Conservation (phyloP, 225 moss, liverwort and hornwort genomes). For the Antitrichia curtipendula region DNA sequence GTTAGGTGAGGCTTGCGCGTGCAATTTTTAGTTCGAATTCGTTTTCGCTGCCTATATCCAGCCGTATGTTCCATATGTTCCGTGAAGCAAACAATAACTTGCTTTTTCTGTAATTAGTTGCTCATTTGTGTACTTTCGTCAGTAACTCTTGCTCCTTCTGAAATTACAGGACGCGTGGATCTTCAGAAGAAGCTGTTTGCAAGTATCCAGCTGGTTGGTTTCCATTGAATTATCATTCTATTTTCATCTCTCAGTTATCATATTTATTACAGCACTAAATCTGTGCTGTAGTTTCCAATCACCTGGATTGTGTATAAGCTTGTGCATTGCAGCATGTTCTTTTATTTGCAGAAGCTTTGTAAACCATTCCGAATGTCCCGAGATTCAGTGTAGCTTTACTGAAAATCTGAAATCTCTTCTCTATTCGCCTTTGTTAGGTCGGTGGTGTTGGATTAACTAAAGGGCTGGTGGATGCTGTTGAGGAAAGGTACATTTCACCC, state of each 20-base stretch:
- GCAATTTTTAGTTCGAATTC: neutral
- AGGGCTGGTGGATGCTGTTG: slow-evolving; percentile 95
- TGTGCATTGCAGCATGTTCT: neutral
- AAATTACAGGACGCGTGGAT: slow-evolving; percentile 66
- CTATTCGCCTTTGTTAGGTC: slow-evolving; percentile 31
- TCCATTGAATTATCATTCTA: neutral
- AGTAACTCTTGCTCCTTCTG: neutral
- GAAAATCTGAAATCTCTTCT: neutral
- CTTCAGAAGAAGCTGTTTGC: slow-evolving; percentile 97
- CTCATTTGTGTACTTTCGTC: neutral
- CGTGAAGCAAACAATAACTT: neutral
- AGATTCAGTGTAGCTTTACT: neutral
- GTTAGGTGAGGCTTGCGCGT: slow-evolving; percentile 28
- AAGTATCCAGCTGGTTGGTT: slow-evolving; percentile 83
- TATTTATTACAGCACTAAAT: neutral
- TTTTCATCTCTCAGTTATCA: neutral
- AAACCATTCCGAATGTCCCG: neutral
- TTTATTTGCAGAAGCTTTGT: neutral
- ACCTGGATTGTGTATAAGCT: neutral
- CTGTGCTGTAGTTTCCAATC: neutral
- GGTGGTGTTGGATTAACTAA: slow-evolving; percentile 81
- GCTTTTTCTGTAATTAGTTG: neutral
- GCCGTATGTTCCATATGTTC: neutral
- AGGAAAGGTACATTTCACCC: slow-evolving; percentile 56
- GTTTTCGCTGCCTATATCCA: neutral